Conservation (phyloP, 2,329 filamentous ascomycete genomes). For the Clonostachys rhizophaga region DNA sequence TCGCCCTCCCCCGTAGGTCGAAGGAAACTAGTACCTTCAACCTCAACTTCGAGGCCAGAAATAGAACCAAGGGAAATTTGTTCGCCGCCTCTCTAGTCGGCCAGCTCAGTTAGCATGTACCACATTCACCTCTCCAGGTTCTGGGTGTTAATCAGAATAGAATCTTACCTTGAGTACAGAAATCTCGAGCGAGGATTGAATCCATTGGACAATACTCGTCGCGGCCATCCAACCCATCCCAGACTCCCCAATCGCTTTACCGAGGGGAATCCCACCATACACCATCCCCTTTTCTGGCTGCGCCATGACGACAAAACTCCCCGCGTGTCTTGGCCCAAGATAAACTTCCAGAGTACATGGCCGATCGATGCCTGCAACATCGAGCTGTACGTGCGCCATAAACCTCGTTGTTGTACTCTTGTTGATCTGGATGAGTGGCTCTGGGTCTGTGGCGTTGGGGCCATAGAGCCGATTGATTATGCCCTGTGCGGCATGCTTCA, state of each 20-base stretch:
- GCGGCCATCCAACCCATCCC: constrained; percentile 26
- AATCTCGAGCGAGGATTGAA: constrained; percentile 19
- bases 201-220: constrained; percentile 13
- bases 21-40: no score
- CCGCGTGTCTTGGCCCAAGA: constrained; percentile 21
- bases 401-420: constrained; percentile 18
- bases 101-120: no score
- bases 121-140: no score
- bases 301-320: constrained; percentile 27
- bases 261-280: constrained; percentile 29
- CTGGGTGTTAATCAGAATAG: no score
- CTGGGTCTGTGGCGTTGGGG: constrained; percentile 1
- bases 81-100: no score
- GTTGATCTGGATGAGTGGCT: constrained; percentile 1
- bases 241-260: constrained; percentile 63
- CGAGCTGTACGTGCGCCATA: constrained; percentile 24
- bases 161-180: constrained; percentile 22
- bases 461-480: constrained; percentile 26
- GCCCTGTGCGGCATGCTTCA: constrained; percentile 17
- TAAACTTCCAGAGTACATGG: constrained; percentile 27
- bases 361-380: constrained; percentile 25
- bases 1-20: no score
- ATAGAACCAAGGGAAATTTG: no score
- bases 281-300: constrained; percentile 22
- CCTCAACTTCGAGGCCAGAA: no score